These are phyloP conservation scores for Nakazawaea sp. DNA, from an alignment of 805 yeast species.

Conservation along the genomic window DNA sequence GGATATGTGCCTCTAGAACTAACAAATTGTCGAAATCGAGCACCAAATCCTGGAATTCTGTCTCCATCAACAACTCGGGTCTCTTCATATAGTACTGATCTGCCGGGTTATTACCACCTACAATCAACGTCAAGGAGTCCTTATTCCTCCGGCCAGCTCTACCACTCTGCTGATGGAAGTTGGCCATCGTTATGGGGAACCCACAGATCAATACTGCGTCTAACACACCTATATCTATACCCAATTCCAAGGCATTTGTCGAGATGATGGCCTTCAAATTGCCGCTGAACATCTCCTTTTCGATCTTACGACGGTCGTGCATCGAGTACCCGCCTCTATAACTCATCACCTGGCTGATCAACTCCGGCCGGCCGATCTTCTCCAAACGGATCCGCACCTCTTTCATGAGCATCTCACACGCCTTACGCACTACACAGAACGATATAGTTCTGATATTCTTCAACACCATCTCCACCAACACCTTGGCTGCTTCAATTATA, in stretches of 20 bases:
- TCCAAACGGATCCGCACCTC: conserved; percentile 58
- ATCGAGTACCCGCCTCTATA: conserved; percentile 95
- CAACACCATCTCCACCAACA: conserved; percentile 59
- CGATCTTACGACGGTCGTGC: conserved; percentile 79
- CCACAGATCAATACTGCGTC: conserved; percentile 93
- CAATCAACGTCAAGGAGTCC: conserved; percentile 80
- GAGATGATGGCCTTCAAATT: conserved; percentile 81
- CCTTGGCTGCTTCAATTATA: conserved; percentile 67
- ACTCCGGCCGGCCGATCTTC: conserved; percentile 34
- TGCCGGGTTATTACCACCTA: conserved; percentile 77
- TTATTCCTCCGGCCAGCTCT: conserved; percentile 88
- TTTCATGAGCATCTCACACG: conserved; percentile 84
- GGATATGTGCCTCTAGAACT: conserved; percentile 76
- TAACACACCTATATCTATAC: conserved; percentile 88
- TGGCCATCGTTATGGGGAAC: conserved; percentile 81
- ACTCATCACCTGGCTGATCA: conserved; percentile 70
- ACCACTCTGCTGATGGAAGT: conserved; percentile 93
- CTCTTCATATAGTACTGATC: conserved; percentile 79
- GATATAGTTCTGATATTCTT: conserved; percentile 75
- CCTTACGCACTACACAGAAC: conserved; percentile 79
- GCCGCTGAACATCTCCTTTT: conserved; percentile 85
- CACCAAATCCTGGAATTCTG: conserved; percentile 50
- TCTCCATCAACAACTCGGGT: conserved; percentile 50
- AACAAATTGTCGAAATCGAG: conserved; percentile 55
- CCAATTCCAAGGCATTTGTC: conserved; percentile 92